These are phyloP conservation scores for Astrephomene gubernaculifera DNA, from an alignment of 139 green algal genomes.

Conservation along the genomic window DNA sequence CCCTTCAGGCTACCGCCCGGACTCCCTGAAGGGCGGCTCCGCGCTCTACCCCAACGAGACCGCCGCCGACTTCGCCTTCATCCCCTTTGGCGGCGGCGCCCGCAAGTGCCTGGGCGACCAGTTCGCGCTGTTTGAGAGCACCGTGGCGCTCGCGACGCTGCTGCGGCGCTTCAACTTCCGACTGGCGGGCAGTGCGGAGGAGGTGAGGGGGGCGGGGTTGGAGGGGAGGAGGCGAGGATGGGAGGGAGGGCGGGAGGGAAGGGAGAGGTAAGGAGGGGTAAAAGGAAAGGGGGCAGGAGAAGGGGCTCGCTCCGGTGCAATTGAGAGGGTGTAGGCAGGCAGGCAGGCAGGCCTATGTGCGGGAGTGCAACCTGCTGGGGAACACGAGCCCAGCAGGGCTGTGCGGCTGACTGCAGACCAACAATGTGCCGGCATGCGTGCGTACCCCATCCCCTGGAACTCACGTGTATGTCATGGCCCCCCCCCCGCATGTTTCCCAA, in stretches of 20 bases:
- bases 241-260: background rate
- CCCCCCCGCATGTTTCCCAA: too few relatives aligned
- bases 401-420: too few relatives aligned
- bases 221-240: background rate
- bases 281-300: too few relatives aligned
- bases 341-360: too few relatives aligned
- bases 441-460: too few relatives aligned
- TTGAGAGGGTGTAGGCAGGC: too few relatives aligned
- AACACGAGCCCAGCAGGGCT: too few relatives aligned
- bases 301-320: too few relatives aligned
- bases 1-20: slow-evolving; percentile 73
- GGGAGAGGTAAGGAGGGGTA: too few relatives aligned
- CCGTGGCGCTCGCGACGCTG: slow-evolving; percentile 89
- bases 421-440: too few relatives aligned
- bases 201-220: slow-evolving; percentile 8
- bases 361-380: too few relatives aligned
- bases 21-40: slow-evolving; percentile 53
- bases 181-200: slow-evolving; percentile 48
- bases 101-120: slow-evolving; percentile 99
- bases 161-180: slow-evolving; percentile 82
- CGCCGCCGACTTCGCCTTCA: slow-evolving; percentile 95
- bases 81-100: slow-evolving; percentile 96
- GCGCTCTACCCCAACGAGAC: slow-evolving; percentile 97
- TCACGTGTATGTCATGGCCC: too few relatives aligned
- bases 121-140: slow-evolving; percentile 94